Base-by-base conservation (phyloP, 306 rosid genomes). In the Mimosa pudica region DNA sequence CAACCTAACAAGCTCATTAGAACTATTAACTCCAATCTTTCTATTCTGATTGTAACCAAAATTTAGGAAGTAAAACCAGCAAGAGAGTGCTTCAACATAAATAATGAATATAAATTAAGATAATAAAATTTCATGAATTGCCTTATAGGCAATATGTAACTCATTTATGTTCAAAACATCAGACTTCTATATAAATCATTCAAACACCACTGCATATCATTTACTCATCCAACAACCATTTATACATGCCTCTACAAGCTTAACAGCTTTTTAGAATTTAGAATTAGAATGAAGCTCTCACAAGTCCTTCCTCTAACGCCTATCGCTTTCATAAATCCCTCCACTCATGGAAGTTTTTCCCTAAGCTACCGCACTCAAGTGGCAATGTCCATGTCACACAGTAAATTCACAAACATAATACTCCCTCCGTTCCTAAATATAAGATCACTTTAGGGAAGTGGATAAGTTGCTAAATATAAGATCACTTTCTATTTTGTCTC, bases 101-200 rank as follows among this genome's bases (percentile, higher is more conserved):
- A 36, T n/a, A 8, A 38, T 3, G 48, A 41, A 60, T 51, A 42
- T 35, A 58, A 18, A 16, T n/a, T 55, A 38, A 18, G 13, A 30
- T 60, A 17, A 75, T 8, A 9, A 58, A 32, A 75, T 42, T 35
- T 42, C 44, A 73, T 36, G 35, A 54, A 54, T 36, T n/a, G 8
- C 66, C 48, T 54, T 17, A 51, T 30, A 16, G 24, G 14, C 17
- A 18, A 60, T 9, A 60, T 20, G 36, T 8, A 60, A 2, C 65
- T 65, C 75, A 30, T 54, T 52, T 46, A 47, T 58, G 57, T 42
- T 75, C 76, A 60, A 75, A 70, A 16, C 17, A 45, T 45, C 51
- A 35, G n/a, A 51, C 66, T n/a, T 17, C 30, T 33, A 76, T 10
- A 35, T 63, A 7, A 10, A 44, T 13, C 18, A 16, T 61, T 18